Evolutionary conservation across 768 basidiomycete genomes (phyloP).

Genomic region (Sporobolomyces roseus): DNA sequence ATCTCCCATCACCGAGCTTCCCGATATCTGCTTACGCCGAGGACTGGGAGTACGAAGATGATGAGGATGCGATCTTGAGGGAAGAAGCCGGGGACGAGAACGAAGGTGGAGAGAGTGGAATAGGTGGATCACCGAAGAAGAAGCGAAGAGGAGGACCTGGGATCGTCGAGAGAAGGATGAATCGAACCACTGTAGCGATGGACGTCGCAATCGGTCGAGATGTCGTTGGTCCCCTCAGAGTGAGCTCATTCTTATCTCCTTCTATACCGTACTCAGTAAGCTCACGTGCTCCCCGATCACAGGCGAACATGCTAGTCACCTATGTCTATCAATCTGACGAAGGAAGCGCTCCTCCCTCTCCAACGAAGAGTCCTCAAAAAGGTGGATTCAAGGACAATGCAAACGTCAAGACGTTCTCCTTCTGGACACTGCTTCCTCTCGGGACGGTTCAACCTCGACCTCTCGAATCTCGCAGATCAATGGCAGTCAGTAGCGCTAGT

Average conservation of each 20-base stretch:
- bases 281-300: conserved; percentile 10
- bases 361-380: conserved; percentile 30
- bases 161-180: conserved; percentile 82
- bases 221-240: conserved; percentile 72
- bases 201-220: conserved; percentile 82
- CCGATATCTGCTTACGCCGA: conserved; percentile 86
- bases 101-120: conserved; percentile 49
- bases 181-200: conserved; percentile 80
- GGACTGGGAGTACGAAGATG: conserved; percentile 97
- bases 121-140: conserved; percentile 51
- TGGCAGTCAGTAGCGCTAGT: conserved; percentile 21
- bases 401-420: conserved; percentile 59
- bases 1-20: conserved; percentile 72
- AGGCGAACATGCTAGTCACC: conserved; percentile 92
- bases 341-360: conserved; percentile 47
- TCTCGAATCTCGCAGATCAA: conserved; percentile 17
- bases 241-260: conserved; percentile 49
- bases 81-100: conserved; percentile 53
- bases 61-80: conserved; percentile 58
- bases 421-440: conserved; percentile 62
- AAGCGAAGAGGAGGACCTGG: conserved; percentile 53
- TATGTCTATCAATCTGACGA: conserved; percentile 94
- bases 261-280: background rate
- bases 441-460: conserved; percentile 32
- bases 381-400: background rate